These are phyloP conservation scores for Mortierella sp. DNA, from an alignment of 371 early-diverging fungal species.

Conservation along the genomic window DNA sequence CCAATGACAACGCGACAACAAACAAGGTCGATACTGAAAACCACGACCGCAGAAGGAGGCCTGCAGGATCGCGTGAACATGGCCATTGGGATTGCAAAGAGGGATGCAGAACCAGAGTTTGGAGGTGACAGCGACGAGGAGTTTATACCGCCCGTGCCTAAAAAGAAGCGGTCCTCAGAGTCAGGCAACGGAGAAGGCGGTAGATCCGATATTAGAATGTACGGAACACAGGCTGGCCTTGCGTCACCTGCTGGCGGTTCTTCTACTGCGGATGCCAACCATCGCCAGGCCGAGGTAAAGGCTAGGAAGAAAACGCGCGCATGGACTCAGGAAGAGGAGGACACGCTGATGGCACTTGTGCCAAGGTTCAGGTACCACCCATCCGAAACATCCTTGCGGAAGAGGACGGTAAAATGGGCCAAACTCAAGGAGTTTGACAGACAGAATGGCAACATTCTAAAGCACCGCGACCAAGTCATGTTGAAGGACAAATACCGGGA, in stretches of 20 bases:
- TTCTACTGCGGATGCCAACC: too few species aligned
- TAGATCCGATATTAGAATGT: not conserved
- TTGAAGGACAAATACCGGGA: conserved; percentile 49
- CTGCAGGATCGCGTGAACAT: conserved; percentile 5
- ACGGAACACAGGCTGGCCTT: not conserved
- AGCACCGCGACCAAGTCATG: conserved; percentile 29
- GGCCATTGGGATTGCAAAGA: not conserved
- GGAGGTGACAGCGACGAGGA: conserved; percentile 12
- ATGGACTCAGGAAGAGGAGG: conserved; percentile 26
- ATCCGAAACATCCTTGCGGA: not conserved
- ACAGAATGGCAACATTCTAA: conserved; percentile 19
- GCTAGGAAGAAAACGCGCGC: conserved; percentile 8
- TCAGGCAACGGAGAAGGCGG: not conserved
- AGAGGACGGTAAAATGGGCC: conserved; percentile 21
- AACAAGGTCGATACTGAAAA: not conserved
- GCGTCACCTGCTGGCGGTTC: not conserved
- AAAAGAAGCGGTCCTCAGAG: not conserved
- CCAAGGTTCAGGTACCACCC: conserved; percentile 12
- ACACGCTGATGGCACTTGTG: conserved; percentile 23
- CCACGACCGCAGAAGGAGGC: not conserved
- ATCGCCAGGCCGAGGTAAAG: not conserved
- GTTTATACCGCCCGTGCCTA: not conserved
- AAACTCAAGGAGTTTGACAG: conserved; percentile 29
- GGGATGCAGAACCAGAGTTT: conserved; percentile 5
- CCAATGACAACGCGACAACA: too few species aligned